Evolutionary conservation across 768 basidiomycete species (phyloP).

Genomic region (Rhizopogon vesiculosus): DNA sequence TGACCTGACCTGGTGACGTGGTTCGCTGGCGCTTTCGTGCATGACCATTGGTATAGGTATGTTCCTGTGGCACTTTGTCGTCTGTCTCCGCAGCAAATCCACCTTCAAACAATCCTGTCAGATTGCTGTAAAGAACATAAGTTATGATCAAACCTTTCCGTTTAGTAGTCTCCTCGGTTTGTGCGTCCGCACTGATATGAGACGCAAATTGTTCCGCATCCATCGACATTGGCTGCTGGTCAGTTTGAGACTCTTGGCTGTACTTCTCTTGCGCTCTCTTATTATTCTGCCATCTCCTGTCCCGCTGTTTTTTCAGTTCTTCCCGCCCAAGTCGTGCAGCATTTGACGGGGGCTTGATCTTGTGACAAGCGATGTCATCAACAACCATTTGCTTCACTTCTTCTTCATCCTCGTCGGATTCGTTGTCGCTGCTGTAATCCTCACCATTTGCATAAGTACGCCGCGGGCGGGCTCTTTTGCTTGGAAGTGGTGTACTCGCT

Average conservation of each 20-base stretch:
- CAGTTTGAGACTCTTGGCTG: constrained; percentile 28
- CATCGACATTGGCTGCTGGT: constrained; percentile 24
- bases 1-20: constrained; percentile 36
- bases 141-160: constrained; percentile 39
- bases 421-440: constrained; percentile 15
- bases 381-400: constrained; percentile 51
- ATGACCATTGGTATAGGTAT: constrained; percentile 24
- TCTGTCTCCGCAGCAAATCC: constrained; percentile 24
- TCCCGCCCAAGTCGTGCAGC: constrained; percentile 22
- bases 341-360: constrained; percentile 7
- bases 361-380: constrained; percentile 21
- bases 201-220: constrained; percentile 14
- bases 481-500: constrained; percentile 5
- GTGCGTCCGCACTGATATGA: constrained; percentile 1
- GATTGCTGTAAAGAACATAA: neutral
- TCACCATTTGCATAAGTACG: constrained; percentile 6
- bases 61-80: constrained; percentile 25
- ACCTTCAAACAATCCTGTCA: constrained; percentile 2
- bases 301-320: constrained; percentile 22
- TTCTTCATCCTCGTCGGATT: constrained; percentile 33
- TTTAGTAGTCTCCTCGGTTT: constrained; percentile 27
- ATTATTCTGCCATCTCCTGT: constrained; percentile 22
- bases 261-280: constrained; percentile 19
- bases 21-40: constrained; percentile 47
- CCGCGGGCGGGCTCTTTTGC: constrained; percentile 23